These are phyloP conservation scores for Globisporangium yorkense DNA, from an alignment of 352 stramenopile genomes.

Conservation along the genomic window DNA sequence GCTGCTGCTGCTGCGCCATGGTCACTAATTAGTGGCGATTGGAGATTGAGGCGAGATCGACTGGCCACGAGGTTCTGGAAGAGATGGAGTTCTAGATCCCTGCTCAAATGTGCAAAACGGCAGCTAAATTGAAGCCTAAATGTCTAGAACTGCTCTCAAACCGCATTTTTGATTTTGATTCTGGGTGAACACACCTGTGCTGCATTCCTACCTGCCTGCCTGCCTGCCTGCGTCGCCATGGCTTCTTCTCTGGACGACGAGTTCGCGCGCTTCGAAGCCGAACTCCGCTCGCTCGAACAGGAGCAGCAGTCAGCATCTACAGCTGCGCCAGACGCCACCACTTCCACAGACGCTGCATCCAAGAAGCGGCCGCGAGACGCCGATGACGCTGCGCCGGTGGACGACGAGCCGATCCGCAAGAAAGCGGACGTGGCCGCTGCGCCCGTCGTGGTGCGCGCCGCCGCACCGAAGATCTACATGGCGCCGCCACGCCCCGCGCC, in stretches of 20 bases:
- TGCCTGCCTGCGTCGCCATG: neutral
- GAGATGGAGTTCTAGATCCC: neutral
- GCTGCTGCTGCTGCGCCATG: neutral
- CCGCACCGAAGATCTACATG: slow-evolving; percentile 64
- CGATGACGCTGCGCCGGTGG: slow-evolving; percentile 2
- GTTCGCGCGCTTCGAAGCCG: slow-evolving; percentile 78
- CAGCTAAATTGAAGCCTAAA: neutral
- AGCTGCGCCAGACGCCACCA: neutral
- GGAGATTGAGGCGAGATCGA: too few species aligned
- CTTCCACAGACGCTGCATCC: neutral
- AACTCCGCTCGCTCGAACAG: slow-evolving; percentile 74
- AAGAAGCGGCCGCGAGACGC: slow-evolving; percentile 31
- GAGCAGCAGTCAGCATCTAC: slow-evolving; percentile 3
- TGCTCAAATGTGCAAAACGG: neutral
- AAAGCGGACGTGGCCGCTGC: slow-evolving; percentile 16
- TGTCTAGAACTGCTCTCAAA: neutral
- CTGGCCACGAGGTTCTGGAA: too few species aligned
- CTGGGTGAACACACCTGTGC: neutral
- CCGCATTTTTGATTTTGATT: neutral
- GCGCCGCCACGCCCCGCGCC: slow-evolving; percentile 56
- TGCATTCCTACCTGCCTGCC: neutral
- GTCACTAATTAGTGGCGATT: too few species aligned
- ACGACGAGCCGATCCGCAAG: slow-evolving; percentile 17
- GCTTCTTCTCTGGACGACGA: slow-evolving; percentile 52
- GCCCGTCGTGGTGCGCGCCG: slow-evolving; percentile 25